Evolutionary conservation across 352 stramenopile species (phyloP), one percentile per base, ranked within the genome.

Genomic region (Globisporangium middletonii): DNA sequence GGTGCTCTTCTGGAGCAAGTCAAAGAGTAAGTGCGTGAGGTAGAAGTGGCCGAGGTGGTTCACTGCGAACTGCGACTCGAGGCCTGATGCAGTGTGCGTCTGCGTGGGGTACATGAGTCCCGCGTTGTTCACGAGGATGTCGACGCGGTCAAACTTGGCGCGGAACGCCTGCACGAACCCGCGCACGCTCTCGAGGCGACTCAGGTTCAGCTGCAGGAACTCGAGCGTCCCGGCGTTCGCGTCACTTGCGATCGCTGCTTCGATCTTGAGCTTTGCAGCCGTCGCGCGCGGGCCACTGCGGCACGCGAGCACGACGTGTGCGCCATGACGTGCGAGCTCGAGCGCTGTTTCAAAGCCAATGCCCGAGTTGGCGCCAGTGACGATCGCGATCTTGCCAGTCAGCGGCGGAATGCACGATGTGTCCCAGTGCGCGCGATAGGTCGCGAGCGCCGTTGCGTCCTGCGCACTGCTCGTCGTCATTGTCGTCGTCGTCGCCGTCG

Each of bases 351-450:
- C 73, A 48, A 79, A 89, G 23, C 88, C 86, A 56, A 97, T 85
- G n/a, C 88, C 85, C 15, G 78, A 84, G 63, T 92, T 95, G 49
- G 67, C 69, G 19, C 88, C 88, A 1, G 88, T 96, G 30, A 96
- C 81, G 64, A 95, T 67, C 19, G 70, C 84, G 30, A 95, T 45
- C 30, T 78, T 94, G 35, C 56, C 72, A 11, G 48, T 26, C 57
- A 74, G 63, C 13, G 71, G 67, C 27, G 64, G 42, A 33, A 85
- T 75, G 44, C 42, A 33, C 7, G 60, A 55, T 13, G 15, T 52
- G 26, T 73, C 59, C 67, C 67, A 71, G 0, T 46, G 18, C 12
- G 23, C 30, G 28, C 43, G 28, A 8, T 35, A 27, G 28, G 41
- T 7, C 35, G 37, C 15, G 35, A 56, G 26, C 50, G 44, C 45